phyloP scores from a whole-genome alignment of 1,284 basidiomycete species.

The Puccinia coronata region DNA sequence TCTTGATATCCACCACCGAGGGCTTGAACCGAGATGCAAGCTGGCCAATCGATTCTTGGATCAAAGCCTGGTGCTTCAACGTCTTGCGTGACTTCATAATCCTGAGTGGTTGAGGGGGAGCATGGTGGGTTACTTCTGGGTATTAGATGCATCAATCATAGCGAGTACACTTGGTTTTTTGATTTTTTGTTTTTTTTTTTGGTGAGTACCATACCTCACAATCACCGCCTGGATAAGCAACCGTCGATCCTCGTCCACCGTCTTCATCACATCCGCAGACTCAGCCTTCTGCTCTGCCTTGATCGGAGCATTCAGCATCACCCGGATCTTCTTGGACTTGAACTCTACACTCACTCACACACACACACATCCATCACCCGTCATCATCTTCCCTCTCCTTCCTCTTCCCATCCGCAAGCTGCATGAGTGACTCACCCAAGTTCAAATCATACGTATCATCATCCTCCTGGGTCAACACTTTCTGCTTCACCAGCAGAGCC shows the following conservation, averaged over 20 bases:
- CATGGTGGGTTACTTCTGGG: no score
- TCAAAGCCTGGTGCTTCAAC: conserved; percentile 91
- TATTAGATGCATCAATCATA: neutral
- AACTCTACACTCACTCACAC: conserved; percentile 65
- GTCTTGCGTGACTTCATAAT: conserved; percentile 64
- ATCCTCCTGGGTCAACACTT: conserved; percentile 78
- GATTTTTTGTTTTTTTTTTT: conserved; percentile 13
- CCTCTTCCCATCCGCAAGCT: neutral
- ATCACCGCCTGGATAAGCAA: conserved; percentile 96
- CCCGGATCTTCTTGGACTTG: conserved; percentile 95
- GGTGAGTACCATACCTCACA: conserved; percentile 69
- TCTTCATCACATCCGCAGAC: conserved; percentile 84
- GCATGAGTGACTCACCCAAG: conserved; percentile 67
- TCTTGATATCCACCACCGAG: conserved; percentile 80
- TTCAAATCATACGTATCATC: conserved; percentile 88
- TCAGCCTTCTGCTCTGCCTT: conserved; percentile 94
- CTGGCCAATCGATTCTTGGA: conserved; percentile 90
- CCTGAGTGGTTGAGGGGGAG: no score
- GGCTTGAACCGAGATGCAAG: conserved; percentile 86
- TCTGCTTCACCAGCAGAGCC: conserved; percentile 80
- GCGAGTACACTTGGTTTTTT: no score
- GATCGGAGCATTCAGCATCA: conserved; percentile 90
- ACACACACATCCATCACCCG: neutral
- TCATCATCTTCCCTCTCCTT: neutral
- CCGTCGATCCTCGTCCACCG: conserved; percentile 96